Conservation (phyloP, 2,329 filamentous ascomycete genomes). For the Colletotrichum sp. region DNA sequence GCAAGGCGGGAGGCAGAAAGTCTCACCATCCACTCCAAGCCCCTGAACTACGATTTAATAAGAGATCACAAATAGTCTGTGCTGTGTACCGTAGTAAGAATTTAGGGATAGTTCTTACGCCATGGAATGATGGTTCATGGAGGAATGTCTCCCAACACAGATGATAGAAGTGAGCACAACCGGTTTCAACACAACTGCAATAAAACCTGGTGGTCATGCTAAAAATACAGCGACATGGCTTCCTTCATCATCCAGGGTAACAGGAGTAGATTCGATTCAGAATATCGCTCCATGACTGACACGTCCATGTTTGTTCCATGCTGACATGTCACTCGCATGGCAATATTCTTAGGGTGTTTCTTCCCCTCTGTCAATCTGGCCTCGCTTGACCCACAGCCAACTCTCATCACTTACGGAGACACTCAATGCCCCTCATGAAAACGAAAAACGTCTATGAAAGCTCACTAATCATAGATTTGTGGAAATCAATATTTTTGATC, state of each 20-base stretch:
- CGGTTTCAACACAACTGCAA: neutral
- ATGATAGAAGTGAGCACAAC: neutral
- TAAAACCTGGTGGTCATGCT: neutral
- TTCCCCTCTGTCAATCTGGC: neutral
- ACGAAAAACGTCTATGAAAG: neutral
- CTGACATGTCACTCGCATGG: neutral
- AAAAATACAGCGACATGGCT: neutral
- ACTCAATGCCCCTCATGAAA: neutral
- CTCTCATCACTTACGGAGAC: neutral
- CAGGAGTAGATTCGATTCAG: neutral
- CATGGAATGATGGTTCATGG: neutral
- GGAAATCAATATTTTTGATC: neutral
- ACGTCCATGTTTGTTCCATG: neutral
- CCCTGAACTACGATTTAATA: neutral
- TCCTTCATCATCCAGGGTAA: neutral
- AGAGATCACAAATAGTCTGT: neutral
- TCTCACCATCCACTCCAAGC: neutral
- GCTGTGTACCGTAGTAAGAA: neutral
- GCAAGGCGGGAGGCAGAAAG: neutral
- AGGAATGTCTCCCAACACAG: neutral
- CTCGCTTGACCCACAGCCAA: neutral
- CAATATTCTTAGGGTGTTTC: neutral
- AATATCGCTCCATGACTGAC: neutral
- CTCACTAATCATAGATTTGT: neutral
- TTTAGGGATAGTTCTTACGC: neutral